Evolutionary conservation across 441 rosid species (phyloP).

Genomic region (Theobroma grandiflorum): DNA sequence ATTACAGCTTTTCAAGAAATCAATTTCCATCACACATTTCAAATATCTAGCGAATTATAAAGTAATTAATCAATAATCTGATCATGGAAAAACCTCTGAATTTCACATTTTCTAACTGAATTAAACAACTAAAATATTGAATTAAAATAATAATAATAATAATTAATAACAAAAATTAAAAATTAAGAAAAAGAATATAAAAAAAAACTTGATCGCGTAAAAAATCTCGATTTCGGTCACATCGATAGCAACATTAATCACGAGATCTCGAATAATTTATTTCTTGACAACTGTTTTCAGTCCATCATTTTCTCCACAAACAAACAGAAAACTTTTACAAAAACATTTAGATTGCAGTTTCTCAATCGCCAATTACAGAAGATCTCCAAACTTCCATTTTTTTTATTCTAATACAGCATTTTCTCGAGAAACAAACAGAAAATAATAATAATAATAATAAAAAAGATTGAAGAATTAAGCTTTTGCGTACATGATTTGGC

Average conservation of each 20-base stretch:
- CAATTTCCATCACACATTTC: background rate
- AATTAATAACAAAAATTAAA: background rate
- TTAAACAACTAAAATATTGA: background rate
- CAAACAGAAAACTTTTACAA: background rate
- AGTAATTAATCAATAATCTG: conserved; percentile 2
- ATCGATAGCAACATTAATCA: background rate
- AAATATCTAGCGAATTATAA: background rate
- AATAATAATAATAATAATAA: background rate
- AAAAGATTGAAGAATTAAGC: background rate
- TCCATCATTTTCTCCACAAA: conserved; percentile 10
- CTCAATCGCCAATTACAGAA: background rate
- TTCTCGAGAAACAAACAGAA: background rate
- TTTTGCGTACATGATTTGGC: conserved; percentile 78
- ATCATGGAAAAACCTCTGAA: background rate
- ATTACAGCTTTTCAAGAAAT: background rate
- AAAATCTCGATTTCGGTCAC: background rate
- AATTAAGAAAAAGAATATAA: background rate
- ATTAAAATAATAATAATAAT: background rate
- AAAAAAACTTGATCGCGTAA: background rate
- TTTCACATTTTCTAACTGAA: conserved; percentile 2
- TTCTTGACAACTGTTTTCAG: background rate
- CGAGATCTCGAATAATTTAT: background rate
- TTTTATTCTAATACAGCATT: background rate
- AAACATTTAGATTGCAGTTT: background rate
- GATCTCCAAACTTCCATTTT: background rate